Base-by-base conservation (phyloP, 108 stramenopile species). In the Cyclotella choctawhatcheeana region DNA sequence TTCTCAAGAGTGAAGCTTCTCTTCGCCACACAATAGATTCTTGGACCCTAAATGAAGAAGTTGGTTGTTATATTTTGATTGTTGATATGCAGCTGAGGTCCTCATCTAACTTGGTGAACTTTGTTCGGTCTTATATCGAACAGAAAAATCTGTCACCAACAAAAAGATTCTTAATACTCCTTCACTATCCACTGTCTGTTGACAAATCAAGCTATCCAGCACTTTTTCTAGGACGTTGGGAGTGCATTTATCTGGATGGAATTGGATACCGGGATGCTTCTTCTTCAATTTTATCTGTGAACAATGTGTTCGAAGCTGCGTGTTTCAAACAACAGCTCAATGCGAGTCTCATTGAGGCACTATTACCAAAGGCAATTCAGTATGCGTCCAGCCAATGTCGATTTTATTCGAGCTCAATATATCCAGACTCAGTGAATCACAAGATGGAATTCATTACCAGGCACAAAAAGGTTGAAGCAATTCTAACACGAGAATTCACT, bases 151-250 rank as follows among this genome's bases (percentile, higher is more conserved):
- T 66, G 14, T 16, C 52, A 35, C 26, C 63, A 5, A 24, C 3
- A n/a, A 72, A 72, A 66, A 26, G 40, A 10, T 72, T 72, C 18
- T 16, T 72, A 27, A 52, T 72, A 26, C 64, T 72, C 3, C 71
- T 72, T 30, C 71, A 72, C 35, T 72, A 65, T 22, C 71, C 71
- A 2, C 29, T 67, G 48, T 72, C 71, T 22, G 53, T 31, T 40
- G 48, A 27, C 16, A 64, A 54, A 22, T 13, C 63, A 26, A 54
- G 10, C 47, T 72, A 72, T 12, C 71, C 71, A 37, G 71, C 71
- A 26, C 71, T 72, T 21, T 72, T 72, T 14, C 34, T 72, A 1
- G 71, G 71, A 18, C 35, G 52, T 26, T 72, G 71, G 71, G 27
- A 64, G 29, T 67, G 65, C 27, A 37, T 18, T 0, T 72, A 58